Conservation (phyloP, 2,329 filamentous ascomycete species). For the Chrysosporium queenslandicum region DNA sequence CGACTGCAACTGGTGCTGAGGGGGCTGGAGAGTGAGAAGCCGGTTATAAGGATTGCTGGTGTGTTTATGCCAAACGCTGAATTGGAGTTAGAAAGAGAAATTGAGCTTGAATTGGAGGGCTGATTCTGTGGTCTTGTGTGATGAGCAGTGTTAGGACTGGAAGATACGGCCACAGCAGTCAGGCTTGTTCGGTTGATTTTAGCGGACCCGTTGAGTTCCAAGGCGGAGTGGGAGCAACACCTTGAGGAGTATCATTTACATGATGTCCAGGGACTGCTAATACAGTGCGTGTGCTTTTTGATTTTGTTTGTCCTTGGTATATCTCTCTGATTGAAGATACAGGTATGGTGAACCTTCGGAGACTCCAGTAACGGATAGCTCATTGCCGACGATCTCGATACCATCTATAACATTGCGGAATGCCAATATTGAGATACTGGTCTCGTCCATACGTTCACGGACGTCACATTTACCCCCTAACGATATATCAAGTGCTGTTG, state of each 20-base stretch:
- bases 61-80: conserved; percentile 16
- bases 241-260: conserved; percentile 43
- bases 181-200: conserved; percentile 58
- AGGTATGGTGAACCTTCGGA: conserved; percentile 48
- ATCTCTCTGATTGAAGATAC: background rate
- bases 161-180: conserved; percentile 42
- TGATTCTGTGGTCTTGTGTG: background rate
- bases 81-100: background rate
- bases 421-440: conserved; percentile 51
- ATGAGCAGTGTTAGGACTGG: conserved; percentile 40
- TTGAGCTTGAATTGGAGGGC: background rate
- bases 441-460: conserved; percentile 44
- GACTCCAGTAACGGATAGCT: conserved; percentile 38
- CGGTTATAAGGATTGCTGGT: conserved; percentile 49
- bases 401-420: conserved; percentile 48
- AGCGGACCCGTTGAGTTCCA: conserved; percentile 56
- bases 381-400: conserved; percentile 46
- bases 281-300: conserved; percentile 40
- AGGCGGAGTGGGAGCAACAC: conserved; percentile 57
- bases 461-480: conserved; percentile 41
- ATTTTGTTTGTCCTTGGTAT: conserved; percentile 12
- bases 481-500: conserved; percentile 50
- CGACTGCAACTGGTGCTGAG: conserved; percentile 50
- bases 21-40: conserved; percentile 46
- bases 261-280: conserved; percentile 49